These are phyloP conservation scores for Mortierella sp. DNA, from an alignment of 371 early-diverging fungal genomes.

Conservation along the genomic window DNA sequence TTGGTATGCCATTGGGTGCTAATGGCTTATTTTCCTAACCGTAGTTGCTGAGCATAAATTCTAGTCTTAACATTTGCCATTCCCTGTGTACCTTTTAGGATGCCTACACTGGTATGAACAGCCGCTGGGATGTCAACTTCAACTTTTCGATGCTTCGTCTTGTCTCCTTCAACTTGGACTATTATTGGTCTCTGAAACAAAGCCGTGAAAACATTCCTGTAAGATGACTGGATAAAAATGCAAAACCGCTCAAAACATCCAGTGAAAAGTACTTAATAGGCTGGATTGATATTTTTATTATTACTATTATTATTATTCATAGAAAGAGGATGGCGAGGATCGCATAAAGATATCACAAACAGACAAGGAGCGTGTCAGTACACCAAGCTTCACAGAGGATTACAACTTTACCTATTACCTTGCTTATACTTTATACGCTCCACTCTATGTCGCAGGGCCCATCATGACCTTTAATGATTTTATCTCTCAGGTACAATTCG, in stretches of 20 bases:
- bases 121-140: constrained; percentile 91
- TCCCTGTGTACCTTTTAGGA: constrained; percentile 58
- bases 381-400: constrained; percentile 66
- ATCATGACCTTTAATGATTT: constrained; percentile 96
- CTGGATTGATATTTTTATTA: too few relatives aligned
- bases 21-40: constrained; percentile 15
- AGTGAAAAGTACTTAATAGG: too few relatives aligned
- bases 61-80: background rate
- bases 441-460: constrained; percentile 95
- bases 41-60: too few relatives aligned
- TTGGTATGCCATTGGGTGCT: constrained; percentile 68
- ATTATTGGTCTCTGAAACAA: constrained; percentile 78
- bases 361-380: constrained; percentile 75
- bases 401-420: constrained; percentile 84
- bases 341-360: constrained; percentile 50
- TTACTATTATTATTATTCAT: background rate
- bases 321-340: constrained; percentile 67
- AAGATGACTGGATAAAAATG: background rate
- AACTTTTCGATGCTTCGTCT: constrained; percentile 92
- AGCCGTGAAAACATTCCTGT: constrained; percentile 4
- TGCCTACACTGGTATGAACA: constrained; percentile 68
- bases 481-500: constrained; percentile 75
- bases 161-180: constrained; percentile 94
- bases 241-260: too few relatives aligned
- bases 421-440: constrained; percentile 88